phyloP scores from a whole-genome alignment of 345 rosid species.

The Populus simonii region DNA sequence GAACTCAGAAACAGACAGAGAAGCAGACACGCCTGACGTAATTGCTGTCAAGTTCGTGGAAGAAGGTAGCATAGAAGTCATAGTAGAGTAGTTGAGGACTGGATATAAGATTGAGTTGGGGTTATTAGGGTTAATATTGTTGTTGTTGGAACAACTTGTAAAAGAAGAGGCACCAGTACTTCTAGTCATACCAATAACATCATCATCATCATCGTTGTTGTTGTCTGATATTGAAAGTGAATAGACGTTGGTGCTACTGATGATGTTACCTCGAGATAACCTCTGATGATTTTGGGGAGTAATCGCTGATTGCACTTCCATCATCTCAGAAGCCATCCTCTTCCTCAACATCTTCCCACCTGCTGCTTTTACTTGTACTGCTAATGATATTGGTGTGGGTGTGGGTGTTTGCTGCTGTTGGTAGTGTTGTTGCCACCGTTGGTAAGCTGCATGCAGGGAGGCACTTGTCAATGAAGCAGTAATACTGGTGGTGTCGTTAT shows the following conservation, averaged over 20 bases:
- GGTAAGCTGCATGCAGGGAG: not conserved
- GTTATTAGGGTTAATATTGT: conserved; percentile 13
- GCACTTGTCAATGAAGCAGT: not conserved
- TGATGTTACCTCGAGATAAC: conserved; percentile 7
- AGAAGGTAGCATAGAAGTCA: conserved; percentile 23
- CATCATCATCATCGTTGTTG: not conserved
- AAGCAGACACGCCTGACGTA: conserved; percentile 48
- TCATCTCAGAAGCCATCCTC: conserved; percentile 84
- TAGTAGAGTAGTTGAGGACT: conserved; percentile 64
- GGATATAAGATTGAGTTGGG: conserved; percentile 20
- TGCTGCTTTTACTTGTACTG: not conserved
- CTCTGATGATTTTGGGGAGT: conserved; percentile 31
- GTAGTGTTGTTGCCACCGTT: conserved; percentile 13
- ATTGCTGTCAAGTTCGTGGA: conserved; percentile 37
- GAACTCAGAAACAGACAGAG: conserved; percentile 28
- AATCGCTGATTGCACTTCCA: conserved; percentile 22
- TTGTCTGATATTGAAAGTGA: not conserved
- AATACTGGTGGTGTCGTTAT: not conserved
- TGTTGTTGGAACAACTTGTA: not conserved
- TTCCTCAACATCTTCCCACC: conserved; percentile 58
- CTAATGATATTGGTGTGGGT: not conserved
- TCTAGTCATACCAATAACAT: not conserved
- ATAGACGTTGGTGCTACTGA: not conserved
- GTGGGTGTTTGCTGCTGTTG: not conserved
- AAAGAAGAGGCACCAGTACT: not conserved